A percentile compares a stretch with the other conserved stretches of the same genome.
Conservation (phyloP, 192 early-diverging fungal genomes). For the Coemansia sp. region DNA sequence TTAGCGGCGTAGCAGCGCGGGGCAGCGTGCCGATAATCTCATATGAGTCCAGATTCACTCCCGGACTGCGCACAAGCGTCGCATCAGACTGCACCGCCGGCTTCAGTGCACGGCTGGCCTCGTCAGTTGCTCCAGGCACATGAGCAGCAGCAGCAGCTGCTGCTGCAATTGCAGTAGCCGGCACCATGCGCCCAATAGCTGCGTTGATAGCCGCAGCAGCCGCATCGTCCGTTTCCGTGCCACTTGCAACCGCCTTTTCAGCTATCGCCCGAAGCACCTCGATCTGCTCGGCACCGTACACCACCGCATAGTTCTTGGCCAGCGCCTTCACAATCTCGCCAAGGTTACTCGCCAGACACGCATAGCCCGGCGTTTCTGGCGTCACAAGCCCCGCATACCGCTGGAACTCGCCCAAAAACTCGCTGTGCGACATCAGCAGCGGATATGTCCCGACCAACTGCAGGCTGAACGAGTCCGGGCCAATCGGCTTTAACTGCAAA, state of each 20-base stretch:
- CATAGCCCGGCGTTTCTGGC: constrained; percentile 23
- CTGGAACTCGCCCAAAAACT: constrained; percentile 49
- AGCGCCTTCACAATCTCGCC: constrained; percentile 19
- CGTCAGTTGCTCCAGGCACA: not conserved
- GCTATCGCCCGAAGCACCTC: constrained; percentile 24
- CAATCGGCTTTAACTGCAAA: not conserved
- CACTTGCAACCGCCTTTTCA: constrained; percentile 3
- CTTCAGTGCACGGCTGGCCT: constrained; percentile 5
- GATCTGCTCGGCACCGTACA: constrained; percentile 33
- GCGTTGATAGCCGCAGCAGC: not conserved
- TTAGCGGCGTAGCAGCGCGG: not conserved
- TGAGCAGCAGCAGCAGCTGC: not conserved
- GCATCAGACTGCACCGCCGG: not conserved
- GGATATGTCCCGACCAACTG: constrained; percentile 41
- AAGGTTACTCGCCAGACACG: constrained; percentile 7
- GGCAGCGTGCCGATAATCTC: constrained; percentile 26
- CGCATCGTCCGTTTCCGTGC: constrained; percentile 1
- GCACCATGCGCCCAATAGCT: constrained; percentile 43
- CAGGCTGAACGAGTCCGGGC: constrained; percentile 17
- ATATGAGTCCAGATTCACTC: constrained; percentile 23
- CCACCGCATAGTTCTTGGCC: constrained; percentile 21
- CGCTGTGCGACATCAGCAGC: constrained; percentile 40
- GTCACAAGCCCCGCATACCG: constrained; percentile 50
- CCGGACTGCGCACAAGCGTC: constrained; percentile 1
- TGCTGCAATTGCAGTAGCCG: not conserved